Conservation (phyloP, 139 green algal genomes). For the Nannochloris sp. region DNA sequence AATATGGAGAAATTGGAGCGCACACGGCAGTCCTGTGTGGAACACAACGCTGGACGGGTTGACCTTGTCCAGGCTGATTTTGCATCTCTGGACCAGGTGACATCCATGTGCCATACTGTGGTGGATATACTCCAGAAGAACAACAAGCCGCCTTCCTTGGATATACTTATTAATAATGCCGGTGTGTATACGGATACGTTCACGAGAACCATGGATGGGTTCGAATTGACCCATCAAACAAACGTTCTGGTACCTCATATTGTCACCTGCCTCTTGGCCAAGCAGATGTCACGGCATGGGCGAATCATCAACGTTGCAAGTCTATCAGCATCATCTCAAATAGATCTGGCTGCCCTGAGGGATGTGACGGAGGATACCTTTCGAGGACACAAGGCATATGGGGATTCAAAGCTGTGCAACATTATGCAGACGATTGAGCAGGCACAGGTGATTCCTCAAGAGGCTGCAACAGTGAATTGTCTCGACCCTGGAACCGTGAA, state of each 20-base stretch:
- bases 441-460: conserved; percentile 17
- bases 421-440: conserved; percentile 45
- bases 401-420: conserved; percentile 47
- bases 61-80: conserved; percentile 28
- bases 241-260: conserved; percentile 64
- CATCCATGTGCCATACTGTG: conserved; percentile 29
- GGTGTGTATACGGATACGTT: conserved; percentile 8
- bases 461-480: neutral
- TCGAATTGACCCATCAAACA: conserved; percentile 58
- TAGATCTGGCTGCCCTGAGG: conserved; percentile 47
- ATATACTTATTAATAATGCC: conserved; percentile 55
- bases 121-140: conserved; percentile 4
- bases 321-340: conserved; percentile 42
- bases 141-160: conserved; percentile 6
- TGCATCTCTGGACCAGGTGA: conserved; percentile 24
- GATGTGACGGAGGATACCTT: conserved; percentile 42
- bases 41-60: neutral
- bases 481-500: conserved; percentile 62
- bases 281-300: conserved; percentile 18
- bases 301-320: conserved; percentile 51
- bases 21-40: too few relatives aligned
- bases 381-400: conserved; percentile 44
- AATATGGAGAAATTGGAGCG: neutral
- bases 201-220: conserved; percentile 30
- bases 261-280: conserved; percentile 35